Percentiles rank a stretch among this genome's conserved stretches.
Evolutionary conservation across 1,139 yeast genomes (phyloP).

Genomic region (Yamadazyma epiphylla): DNA sequence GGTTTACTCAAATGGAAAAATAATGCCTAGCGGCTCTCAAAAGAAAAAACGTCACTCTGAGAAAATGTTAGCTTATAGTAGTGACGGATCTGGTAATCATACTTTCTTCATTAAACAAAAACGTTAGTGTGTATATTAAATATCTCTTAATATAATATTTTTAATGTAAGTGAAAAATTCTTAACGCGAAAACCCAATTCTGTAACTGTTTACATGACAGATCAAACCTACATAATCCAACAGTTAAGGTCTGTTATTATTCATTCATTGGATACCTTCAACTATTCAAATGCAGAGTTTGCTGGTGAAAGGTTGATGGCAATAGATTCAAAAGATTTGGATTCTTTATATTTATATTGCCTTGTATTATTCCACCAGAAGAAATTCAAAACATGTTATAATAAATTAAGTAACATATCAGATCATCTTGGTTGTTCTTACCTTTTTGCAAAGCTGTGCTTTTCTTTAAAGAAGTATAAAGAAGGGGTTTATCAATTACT

Average conservation of each 20-base stretch:
- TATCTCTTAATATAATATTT: not conserved
- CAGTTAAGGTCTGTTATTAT: slow-evolving; percentile 55
- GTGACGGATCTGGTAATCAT: slow-evolving; percentile 41
- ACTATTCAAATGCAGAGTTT: slow-evolving; percentile 71
- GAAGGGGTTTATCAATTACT: slow-evolving; percentile 63
- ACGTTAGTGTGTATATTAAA: slow-evolving; percentile 15
- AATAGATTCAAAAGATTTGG: slow-evolving; percentile 43
- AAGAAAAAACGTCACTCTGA: slow-evolving; percentile 24
- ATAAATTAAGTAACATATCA: slow-evolving; percentile 29
- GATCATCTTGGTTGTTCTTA: slow-evolving; percentile 70
- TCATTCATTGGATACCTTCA: slow-evolving; percentile 69
- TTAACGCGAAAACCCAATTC: not conserved
- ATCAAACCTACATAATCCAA: slow-evolving; percentile 25
- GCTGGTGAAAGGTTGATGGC: slow-evolving; percentile 76
- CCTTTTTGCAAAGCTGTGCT: slow-evolving; percentile 64
- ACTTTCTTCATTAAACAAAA: slow-evolving; percentile 38
- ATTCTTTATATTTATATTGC: slow-evolving; percentile 62
- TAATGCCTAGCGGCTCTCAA: slow-evolving; percentile 17
- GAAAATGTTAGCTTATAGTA: slow-evolving; percentile 40
- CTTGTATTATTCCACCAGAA: slow-evolving; percentile 53
- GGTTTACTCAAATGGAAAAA: slow-evolving; percentile 22
- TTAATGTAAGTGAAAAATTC: not conserved
- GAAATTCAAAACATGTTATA: slow-evolving; percentile 60
- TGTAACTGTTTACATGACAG: slow-evolving; percentile 8
- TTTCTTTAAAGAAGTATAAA: slow-evolving; percentile 49